Evolutionary conservation across 495 filamentous ascomycete genomes (phyloP).

Genomic region (Glutinoglossum americanum): DNA sequence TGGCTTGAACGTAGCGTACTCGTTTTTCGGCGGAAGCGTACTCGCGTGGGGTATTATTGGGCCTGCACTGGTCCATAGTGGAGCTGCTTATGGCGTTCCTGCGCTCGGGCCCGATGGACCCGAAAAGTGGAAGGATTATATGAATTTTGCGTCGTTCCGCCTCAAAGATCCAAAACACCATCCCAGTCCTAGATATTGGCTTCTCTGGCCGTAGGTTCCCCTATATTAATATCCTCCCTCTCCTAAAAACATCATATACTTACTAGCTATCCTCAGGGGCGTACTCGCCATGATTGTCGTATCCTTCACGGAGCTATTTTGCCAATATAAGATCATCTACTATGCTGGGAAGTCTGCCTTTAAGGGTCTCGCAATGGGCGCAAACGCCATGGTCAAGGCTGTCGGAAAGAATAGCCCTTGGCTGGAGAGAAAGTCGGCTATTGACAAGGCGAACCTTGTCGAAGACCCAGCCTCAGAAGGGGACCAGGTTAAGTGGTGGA

Average conservation of each 20-base stretch:
- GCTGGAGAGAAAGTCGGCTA: conserved; percentile 22
- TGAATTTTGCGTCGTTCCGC: conserved; percentile 27
- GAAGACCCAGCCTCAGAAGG: conserved; percentile 29
- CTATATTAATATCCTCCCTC: background rate
- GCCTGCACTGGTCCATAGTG: conserved; percentile 34
- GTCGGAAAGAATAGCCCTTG: conserved; percentile 24
- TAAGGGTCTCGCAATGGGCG: conserved; percentile 21
- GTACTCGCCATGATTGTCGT: conserved; percentile 42
- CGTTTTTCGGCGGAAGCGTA: conserved; percentile 35
- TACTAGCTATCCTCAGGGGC: conserved; percentile 11
- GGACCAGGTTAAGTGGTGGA: conserved; percentile 39
- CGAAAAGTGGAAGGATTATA: conserved; percentile 25
- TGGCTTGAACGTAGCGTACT: conserved; percentile 41
- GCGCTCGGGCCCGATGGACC: conserved; percentile 19
- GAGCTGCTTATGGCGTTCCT: conserved; percentile 22
- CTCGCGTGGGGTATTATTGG: conserved; percentile 46
- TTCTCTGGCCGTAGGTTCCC: conserved; percentile 31
- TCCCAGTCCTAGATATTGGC: conserved; percentile 41
- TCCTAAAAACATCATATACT: background rate
- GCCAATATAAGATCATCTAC: conserved; percentile 38
- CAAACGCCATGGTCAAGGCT: conserved; percentile 20
- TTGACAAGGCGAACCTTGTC: conserved; percentile 17
- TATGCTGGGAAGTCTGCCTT: conserved; percentile 28
- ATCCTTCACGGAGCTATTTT: conserved; percentile 36
- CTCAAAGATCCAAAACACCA: conserved; percentile 22